Conservation (phyloP, 2,329 filamentous ascomycete genomes). For the Pseudopyricularia cyperi region DNA sequence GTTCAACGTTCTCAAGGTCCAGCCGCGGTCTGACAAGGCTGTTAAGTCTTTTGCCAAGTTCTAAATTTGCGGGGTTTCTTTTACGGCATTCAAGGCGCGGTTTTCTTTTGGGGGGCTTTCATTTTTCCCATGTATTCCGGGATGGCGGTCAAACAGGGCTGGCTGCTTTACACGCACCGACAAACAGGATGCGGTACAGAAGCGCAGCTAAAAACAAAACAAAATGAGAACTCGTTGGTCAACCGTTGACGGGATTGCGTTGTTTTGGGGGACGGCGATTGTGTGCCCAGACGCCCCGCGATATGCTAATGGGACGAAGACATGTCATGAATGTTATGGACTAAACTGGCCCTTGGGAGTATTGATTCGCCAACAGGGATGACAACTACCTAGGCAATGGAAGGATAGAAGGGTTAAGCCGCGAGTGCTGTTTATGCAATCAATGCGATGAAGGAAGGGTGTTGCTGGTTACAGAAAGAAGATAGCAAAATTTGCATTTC, state of each 20-base stretch:
- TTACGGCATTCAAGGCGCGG: slow-evolving; percentile 3
- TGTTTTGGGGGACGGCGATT: not conserved
- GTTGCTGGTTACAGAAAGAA: no score
- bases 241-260: not conserved
- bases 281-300: not conserved
- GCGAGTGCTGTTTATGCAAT: not conserved
- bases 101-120: slow-evolving; percentile 3
- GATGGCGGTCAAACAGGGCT: slow-evolving; percentile 2
- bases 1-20: slow-evolving; percentile 99
- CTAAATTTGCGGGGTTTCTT: slow-evolving; percentile 38
- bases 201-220: slow-evolving; percentile 2
- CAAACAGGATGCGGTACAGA: slow-evolving; percentile 1
- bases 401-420: not conserved
- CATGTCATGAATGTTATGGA: not conserved
- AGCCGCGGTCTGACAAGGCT: slow-evolving; percentile 91
- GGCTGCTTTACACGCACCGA: slow-evolving; percentile 1
- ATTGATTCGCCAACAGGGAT: not conserved
- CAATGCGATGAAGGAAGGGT: not conserved
- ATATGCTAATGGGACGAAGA: not conserved
- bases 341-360: not conserved
- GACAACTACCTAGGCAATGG: not conserved
- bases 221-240: slow-evolving; percentile 4
- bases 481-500: no score
- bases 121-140: slow-evolving; percentile 1
- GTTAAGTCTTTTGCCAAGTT: slow-evolving; percentile 99